A percentile compares a stretch with the other conserved stretches of the same genome.
phyloP scores from a whole-genome alignment of 164 flowering plant species.

The Aristolochia fimbriata region DNA sequence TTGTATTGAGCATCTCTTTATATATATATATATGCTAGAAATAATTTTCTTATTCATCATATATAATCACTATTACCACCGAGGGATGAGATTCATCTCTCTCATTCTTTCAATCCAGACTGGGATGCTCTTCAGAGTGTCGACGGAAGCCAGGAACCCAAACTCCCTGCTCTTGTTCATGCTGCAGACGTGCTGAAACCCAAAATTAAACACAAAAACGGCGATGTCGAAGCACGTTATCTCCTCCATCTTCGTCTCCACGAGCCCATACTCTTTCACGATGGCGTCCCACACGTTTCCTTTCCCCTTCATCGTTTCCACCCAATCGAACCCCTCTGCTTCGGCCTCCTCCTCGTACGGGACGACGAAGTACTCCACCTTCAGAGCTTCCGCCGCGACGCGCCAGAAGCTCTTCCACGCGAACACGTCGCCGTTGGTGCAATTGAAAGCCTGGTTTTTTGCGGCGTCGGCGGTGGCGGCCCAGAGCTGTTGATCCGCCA shows the following conservation, averaged over 20 bases:
- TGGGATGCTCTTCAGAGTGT: slow-evolving; percentile 8
- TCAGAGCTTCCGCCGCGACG: slow-evolving; percentile 7
- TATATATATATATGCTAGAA: no score
- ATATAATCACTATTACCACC: no score
- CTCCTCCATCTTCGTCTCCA: slow-evolving; percentile 11
- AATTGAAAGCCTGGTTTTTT: slow-evolving; percentile 29
- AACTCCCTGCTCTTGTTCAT: slow-evolving; percentile 17
- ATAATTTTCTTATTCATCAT: no score
- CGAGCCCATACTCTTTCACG: slow-evolving; percentile 7
- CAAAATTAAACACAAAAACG: slow-evolving; percentile 8
- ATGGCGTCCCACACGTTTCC: slow-evolving; percentile 14
- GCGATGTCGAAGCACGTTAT: background rate
- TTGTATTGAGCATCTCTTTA: no score
- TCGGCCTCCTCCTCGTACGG: background rate
- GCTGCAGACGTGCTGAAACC: slow-evolving; percentile 17
- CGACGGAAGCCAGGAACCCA: slow-evolving; percentile 13
- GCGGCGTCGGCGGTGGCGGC: slow-evolving; percentile 15
- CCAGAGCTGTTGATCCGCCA: slow-evolving; percentile 31
- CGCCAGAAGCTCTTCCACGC: slow-evolving; percentile 19
- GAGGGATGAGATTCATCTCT: no score
- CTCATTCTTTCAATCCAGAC: no score
- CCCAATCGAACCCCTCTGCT: slow-evolving; percentile 1
- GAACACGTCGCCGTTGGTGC: slow-evolving; percentile 27
- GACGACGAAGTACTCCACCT: slow-evolving; percentile 8
- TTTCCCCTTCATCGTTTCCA: slow-evolving; percentile 10